Evolutionary conservation across 2,329 filamentous ascomycete genomes (phyloP).

Genomic region (Endoconidiophora laricicola): DNA sequence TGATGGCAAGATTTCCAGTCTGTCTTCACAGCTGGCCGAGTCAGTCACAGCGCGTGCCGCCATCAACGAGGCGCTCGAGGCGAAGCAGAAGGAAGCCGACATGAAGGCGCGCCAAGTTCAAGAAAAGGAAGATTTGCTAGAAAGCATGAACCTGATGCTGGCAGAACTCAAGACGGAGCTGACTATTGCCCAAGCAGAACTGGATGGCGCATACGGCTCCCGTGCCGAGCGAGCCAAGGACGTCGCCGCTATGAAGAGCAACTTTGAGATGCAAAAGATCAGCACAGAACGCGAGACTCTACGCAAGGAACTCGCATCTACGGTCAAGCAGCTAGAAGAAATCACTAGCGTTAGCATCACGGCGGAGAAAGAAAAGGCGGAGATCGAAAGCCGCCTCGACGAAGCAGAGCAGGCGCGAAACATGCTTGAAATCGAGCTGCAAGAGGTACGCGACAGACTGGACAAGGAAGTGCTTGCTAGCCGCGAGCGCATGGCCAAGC

Average conservation of each 20-base stretch:
- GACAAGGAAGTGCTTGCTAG: conserved; percentile 26
- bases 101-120: conserved; percentile 24
- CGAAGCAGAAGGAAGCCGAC: conserved; percentile 27
- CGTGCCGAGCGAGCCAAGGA: conserved; percentile 42
- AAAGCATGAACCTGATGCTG: conserved; percentile 33
- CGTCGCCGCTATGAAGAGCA: conserved; percentile 35
- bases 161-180: conserved; percentile 45
- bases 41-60: conserved; percentile 21
- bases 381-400: conserved; percentile 27
- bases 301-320: conserved; percentile 32
- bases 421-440: conserved; percentile 25
- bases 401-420: conserved; percentile 22
- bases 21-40: conserved; percentile 23
- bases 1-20: conserved; percentile 20
- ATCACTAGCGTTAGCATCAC: conserved; percentile 35
- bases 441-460: conserved; percentile 22
- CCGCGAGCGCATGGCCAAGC: conserved; percentile 22
- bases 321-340: conserved; percentile 35
- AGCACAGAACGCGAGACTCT: conserved; percentile 32
- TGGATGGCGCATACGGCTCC: conserved; percentile 44
- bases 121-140: conserved; percentile 34
- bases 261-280: conserved; percentile 29
- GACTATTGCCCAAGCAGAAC: conserved; percentile 42
- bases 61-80: conserved; percentile 22
- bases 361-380: conserved; percentile 33